Evolutionary conservation across 768 basidiomycete species (phyloP).

Genomic region (Tubosaeta sp.): DNA sequence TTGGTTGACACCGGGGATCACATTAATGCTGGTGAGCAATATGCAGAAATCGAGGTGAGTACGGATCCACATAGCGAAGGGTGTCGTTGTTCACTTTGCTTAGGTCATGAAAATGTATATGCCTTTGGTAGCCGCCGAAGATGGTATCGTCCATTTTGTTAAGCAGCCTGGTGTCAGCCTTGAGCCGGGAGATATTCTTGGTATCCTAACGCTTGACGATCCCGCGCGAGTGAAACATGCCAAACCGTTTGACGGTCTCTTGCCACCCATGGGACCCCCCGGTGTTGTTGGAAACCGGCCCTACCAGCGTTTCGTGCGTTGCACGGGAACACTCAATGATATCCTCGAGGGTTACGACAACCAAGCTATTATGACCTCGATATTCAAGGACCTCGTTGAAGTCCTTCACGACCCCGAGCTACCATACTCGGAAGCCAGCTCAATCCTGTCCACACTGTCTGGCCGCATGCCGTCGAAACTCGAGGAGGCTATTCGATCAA

Average conservation of each 20-base stretch:
- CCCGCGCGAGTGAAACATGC: conserved; percentile 96
- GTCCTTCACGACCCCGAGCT: conserved; percentile 82
- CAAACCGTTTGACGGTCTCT: conserved; percentile 94
- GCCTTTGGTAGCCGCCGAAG: conserved; percentile 92
- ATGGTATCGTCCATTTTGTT: conserved; percentile 91
- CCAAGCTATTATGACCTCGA: conserved; percentile 81
- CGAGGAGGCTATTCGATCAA: conserved; percentile 77
- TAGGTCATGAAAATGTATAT: conserved; percentile 99
- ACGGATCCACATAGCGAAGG: background rate
- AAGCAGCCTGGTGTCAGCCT: conserved; percentile 98
- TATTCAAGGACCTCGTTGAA: conserved; percentile 81
- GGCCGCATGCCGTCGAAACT: conserved; percentile 92
- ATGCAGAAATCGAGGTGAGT: conserved; percentile 94
- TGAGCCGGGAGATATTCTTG: conserved; percentile 95
- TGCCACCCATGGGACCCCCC: conserved; percentile 83
- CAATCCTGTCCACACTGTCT: conserved; percentile 82
- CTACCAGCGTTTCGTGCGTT: conserved; percentile 77
- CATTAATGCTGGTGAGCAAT: conserved; percentile 92
- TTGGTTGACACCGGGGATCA: conserved; percentile 97
- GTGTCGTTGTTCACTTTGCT: conserved; percentile 1
- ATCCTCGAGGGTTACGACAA: conserved; percentile 97
- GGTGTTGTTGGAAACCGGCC: conserved; percentile 84
- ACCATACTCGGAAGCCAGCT: conserved; percentile 79
- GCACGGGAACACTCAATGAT: conserved; percentile 75
- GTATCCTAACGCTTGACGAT: conserved; percentile 94